phyloP scores from a whole-genome alignment of 352 stramenopile species.

The Phytophthora sp. region DNA sequence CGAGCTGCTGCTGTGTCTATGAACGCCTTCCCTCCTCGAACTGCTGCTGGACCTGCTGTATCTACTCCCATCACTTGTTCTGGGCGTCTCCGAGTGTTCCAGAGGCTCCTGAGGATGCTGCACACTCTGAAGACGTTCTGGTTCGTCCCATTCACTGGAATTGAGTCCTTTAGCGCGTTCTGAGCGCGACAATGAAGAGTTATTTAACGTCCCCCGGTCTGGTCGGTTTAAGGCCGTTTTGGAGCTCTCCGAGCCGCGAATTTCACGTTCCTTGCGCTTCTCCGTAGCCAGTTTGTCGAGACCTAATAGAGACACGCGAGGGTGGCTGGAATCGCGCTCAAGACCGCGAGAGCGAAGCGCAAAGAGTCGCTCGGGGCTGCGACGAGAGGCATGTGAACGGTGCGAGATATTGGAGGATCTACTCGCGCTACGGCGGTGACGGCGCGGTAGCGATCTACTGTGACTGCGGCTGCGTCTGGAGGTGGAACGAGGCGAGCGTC shows the following conservation, averaged over 20 bases:
- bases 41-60: conserved; percentile 18
- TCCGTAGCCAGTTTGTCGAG: conserved; percentile 65
- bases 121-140: conserved; percentile 72
- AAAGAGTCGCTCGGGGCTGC: conserved; percentile 22
- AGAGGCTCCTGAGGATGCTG: background rate
- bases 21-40: conserved; percentile 3
- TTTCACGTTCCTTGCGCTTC: conserved; percentile 57
- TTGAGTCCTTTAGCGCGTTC: conserved; percentile 48
- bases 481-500: conserved; percentile 4
- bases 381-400: conserved; percentile 12
- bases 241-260: background rate
- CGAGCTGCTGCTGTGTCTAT: conserved; percentile 9
- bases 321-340: conserved; percentile 9
- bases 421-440: conserved; percentile 21
- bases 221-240: conserved; percentile 4
- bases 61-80: conserved; percentile 59
- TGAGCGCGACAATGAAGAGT: conserved; percentile 31
- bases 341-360: conserved; percentile 8
- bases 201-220: background rate
- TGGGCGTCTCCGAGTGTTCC: conserved; percentile 30
- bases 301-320: conserved; percentile 53
- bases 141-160: conserved; percentile 78
- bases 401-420: conserved; percentile 12
- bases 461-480: conserved; percentile 35
- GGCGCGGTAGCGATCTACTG: background rate